phyloP scores from a whole-genome alignment of 305 asterid genomes.

The Fraxinus nigra region DNA sequence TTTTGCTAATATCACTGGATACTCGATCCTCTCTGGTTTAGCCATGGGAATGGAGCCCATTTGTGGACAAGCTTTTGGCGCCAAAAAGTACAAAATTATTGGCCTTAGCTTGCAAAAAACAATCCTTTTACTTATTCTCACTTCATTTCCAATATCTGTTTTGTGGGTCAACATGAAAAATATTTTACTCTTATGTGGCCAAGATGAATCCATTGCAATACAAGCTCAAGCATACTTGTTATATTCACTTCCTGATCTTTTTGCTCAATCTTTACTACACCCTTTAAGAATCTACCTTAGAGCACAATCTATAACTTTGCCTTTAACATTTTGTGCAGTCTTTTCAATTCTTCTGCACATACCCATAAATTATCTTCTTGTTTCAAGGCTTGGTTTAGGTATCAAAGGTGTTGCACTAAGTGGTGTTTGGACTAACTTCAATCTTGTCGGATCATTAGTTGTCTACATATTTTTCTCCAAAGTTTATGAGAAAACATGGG shows the following conservation, averaged over 20 bases:
- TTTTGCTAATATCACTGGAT: slow-evolving; percentile 46
- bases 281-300: slow-evolving; percentile 47
- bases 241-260: slow-evolving; percentile 41
- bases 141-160: slow-evolving; percentile 35
- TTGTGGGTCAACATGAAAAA: slow-evolving; percentile 43
- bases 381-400: slow-evolving; percentile 33
- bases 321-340: slow-evolving; percentile 39
- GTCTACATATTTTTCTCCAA: slow-evolving; percentile 30
- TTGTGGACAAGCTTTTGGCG: slow-evolving; percentile 49
- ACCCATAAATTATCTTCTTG: slow-evolving; percentile 41
- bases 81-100: slow-evolving; percentile 32
- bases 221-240: slow-evolving; percentile 38
- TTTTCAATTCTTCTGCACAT: slow-evolving; percentile 34
- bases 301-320: slow-evolving; percentile 42
- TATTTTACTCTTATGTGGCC: slow-evolving; percentile 36
- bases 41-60: slow-evolving; percentile 57
- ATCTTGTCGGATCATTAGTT: slow-evolving; percentile 32
- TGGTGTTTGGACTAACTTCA: slow-evolving; percentile 41
- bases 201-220: slow-evolving; percentile 36
- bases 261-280: slow-evolving; percentile 40
- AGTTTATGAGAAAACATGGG: slow-evolving; percentile 42
- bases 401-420: slow-evolving; percentile 40
- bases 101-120: slow-evolving; percentile 37
- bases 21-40: slow-evolving; percentile 45
- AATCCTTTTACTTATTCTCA: slow-evolving; percentile 30